Conservation (phyloP, 345 rosid species). For the Hibiscus tridactylites region DNA sequence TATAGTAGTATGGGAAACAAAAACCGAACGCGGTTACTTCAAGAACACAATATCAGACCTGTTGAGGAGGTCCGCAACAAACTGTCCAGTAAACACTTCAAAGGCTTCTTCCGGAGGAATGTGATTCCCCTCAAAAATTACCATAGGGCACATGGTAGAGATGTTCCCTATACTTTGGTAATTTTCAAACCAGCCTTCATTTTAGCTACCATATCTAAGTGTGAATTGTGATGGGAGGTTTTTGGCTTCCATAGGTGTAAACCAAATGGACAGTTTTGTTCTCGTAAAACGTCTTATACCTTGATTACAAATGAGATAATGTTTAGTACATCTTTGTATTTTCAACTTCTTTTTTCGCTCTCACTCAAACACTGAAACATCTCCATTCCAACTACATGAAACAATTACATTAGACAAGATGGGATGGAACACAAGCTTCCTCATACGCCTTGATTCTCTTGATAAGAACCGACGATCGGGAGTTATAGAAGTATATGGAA, state of each 20-base stretch:
- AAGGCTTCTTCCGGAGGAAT: too few species aligned
- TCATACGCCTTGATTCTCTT: conserved; percentile 56
- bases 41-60: too few species aligned
- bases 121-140: too few species aligned
- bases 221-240: not conserved
- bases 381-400: conserved; percentile 74
- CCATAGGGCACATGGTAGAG: not conserved
- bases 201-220: not conserved
- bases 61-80: too few species aligned
- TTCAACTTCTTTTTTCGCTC: not conserved
- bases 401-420: conserved; percentile 48
- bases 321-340: too few species aligned
- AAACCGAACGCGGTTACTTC: too few species aligned
- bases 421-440: conserved; percentile 71
- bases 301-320: too few species aligned
- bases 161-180: not conserved
- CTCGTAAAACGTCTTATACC: not conserved
- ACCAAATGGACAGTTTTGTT: not conserved
- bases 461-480: conserved; percentile 38
- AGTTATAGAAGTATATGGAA: conserved; percentile 47
- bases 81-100: too few species aligned
- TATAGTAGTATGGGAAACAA: too few species aligned
- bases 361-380: conserved; percentile 40
- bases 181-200: not conserved
- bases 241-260: not conserved